Conservation (phyloP, 2,329 filamentous ascomycete genomes). For the Arthrobotrys sphaeroides region DNA sequence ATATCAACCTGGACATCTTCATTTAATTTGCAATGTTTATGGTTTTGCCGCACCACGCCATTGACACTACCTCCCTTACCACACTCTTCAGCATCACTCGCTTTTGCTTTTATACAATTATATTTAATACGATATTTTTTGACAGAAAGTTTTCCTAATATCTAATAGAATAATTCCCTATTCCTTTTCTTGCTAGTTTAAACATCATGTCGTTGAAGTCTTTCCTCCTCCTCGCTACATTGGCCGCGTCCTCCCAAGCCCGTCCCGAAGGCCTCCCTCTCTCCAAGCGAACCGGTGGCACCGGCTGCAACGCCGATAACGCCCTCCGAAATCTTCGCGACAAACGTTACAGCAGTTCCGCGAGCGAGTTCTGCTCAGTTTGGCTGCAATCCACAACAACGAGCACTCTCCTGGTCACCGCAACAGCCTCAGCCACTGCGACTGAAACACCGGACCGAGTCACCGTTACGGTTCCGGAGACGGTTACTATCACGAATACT, state of each 20-base stretch:
- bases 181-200: no score
- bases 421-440: background rate
- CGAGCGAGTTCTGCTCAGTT: constrained; percentile 16
- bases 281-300: background rate
- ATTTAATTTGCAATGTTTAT: background rate
- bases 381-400: constrained; percentile 15
- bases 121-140: background rate
- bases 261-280: background rate
- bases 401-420: background rate
- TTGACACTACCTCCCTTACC: background rate
- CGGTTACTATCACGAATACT: background rate
- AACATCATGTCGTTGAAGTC: background rate
- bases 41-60: background rate
- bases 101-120: background rate
- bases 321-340: constrained; percentile 17
- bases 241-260: background rate
- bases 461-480: background rate
- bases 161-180: background rate
- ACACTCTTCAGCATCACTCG: background rate
- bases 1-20: background rate
- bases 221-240: background rate
- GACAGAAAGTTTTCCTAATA: background rate
- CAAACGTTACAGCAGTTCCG: constrained; percentile 18
- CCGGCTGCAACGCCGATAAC: constrained; percentile 20
- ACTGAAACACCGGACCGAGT: background rate